Evolutionary conservation across 2,329 filamentous ascomycete species (phyloP), one percentile per base, ranked within the genome.

Genomic region (Didymella glomerata): DNA sequence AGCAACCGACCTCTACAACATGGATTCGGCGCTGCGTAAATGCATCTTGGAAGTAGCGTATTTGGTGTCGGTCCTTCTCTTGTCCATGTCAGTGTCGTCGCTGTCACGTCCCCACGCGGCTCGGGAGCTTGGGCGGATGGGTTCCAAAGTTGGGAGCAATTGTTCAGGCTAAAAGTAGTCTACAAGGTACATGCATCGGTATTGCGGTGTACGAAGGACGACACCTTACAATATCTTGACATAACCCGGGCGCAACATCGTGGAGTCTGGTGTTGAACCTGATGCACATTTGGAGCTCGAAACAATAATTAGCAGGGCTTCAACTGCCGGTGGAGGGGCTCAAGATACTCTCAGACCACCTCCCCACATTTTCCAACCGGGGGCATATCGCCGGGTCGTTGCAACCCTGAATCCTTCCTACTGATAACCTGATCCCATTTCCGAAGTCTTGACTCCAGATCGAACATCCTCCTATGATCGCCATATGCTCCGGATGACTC

Each of bases 401-500:
- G 20, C 45, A 54, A 50, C 34, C 50, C 45, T 50, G 38, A 45
- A 54, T 58, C 49, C 55, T 54, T 42, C 41, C 11, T 32, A 28
- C 18, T 49, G 47, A 30, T 18, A 42, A 50, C 13, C n/a, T 27
- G 18, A 50, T 27, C 32, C 30, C 24, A 49, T 30, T 34, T 22
- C 34, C 51, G 34, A 54, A 32, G 41, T 47, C 20, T 34, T 48
- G 20, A 27, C 20, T 46, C 40, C 18, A 34, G 50, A 48, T 47
- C 34, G 47, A 41, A 46, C 30, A 16, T 47, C 28, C 7, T 48
- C 27, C 40, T 40, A 49, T 44, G 47, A 60, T 65, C 40, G 48
- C 44, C 47, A n/a, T 32, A 45, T 28, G 47, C 42, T 48, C 60
- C 58, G 58, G 48, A 67, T 65, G 58, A 65, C 52, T 47, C 58